These are phyloP conservation scores for Dendrothele bispora DNA, from an alignment of 768 basidiomycete species.

Conservation along the genomic window DNA sequence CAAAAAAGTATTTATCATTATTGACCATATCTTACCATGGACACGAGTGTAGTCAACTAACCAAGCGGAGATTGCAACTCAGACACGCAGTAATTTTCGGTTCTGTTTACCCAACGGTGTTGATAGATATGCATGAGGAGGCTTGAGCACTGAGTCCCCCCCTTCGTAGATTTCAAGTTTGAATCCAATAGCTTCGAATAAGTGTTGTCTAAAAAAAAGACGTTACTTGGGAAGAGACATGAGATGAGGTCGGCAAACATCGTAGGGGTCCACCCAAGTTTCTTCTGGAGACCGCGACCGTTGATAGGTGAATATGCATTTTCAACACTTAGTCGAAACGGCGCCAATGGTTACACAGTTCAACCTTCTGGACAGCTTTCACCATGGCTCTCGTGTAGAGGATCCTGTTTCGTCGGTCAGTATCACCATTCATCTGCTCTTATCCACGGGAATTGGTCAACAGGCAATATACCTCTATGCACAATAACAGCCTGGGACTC, in stretches of 20 bases:
- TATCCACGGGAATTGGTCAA: too few species aligned
- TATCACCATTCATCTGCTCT: too few species aligned
- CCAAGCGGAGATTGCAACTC: constrained; percentile 78
- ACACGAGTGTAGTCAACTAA: constrained; percentile 54
- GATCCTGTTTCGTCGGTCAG: too few species aligned
- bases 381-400: too few species aligned
- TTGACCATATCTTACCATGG: constrained; percentile 33
- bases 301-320: too few species aligned
- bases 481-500: too few species aligned
- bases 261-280: constrained; percentile 63
- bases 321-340: too few species aligned
- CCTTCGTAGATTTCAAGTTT: constrained; percentile 31
- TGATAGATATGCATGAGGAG: constrained; percentile 52
- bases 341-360: too few species aligned
- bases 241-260: constrained; percentile 2
- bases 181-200: constrained; percentile 47
- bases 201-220: constrained; percentile 35
- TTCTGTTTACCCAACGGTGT: constrained; percentile 48
- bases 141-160: constrained; percentile 46
- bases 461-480: too few species aligned
- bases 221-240: constrained; percentile 6
- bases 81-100: constrained; percentile 71
- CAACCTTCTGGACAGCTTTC: too few species aligned
- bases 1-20: constrained; percentile 5
- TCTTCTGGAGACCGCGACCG: constrained; percentile 55